These are phyloP conservation scores for Primulina huaijiensis DNA, from an alignment of 257 asterid genomes.

Conservation along the genomic window DNA sequence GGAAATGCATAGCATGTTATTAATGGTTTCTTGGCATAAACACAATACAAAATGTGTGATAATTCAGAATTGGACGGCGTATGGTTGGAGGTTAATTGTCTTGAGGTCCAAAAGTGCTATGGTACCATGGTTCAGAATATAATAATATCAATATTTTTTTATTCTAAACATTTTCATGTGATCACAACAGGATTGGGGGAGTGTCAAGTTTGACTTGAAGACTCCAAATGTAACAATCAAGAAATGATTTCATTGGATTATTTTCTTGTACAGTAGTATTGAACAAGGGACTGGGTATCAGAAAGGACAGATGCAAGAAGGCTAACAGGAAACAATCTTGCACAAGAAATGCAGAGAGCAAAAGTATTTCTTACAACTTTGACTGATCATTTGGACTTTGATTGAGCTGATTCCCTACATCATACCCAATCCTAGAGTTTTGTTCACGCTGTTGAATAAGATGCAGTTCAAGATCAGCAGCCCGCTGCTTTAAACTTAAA, in stretches of 20 bases:
- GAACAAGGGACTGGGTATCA: not conserved
- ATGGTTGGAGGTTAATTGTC: too few relatives aligned
- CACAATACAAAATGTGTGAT: too few relatives aligned
- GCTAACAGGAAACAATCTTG: conserved; percentile 20
- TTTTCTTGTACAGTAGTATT: not conserved
- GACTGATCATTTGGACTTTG: conserved; percentile 39
- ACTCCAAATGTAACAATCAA: not conserved
- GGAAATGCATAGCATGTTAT: too few relatives aligned
- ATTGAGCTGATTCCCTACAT: conserved; percentile 40
- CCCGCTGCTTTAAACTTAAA: conserved; percentile 50
- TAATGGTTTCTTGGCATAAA: too few relatives aligned
- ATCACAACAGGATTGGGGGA: too few relatives aligned
- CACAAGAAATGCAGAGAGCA: conserved; percentile 2
- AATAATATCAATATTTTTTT: too few relatives aligned
- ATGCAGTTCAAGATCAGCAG: conserved; percentile 64
- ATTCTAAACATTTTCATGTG: too few relatives aligned
- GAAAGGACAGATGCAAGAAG: conserved; percentile 22
- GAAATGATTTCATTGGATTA: not conserved
- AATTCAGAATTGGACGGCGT: too few relatives aligned
- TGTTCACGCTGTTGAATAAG: conserved; percentile 62
- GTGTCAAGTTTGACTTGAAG: too few relatives aligned
- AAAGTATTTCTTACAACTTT: conserved; percentile 42
- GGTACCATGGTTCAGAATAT: too few relatives aligned
- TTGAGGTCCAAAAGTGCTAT: too few relatives aligned
- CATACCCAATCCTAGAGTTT: conserved; percentile 46